Conservation (phyloP, 176 grass and related monocot species). For the Cenchrus fungigraminus region DNA sequence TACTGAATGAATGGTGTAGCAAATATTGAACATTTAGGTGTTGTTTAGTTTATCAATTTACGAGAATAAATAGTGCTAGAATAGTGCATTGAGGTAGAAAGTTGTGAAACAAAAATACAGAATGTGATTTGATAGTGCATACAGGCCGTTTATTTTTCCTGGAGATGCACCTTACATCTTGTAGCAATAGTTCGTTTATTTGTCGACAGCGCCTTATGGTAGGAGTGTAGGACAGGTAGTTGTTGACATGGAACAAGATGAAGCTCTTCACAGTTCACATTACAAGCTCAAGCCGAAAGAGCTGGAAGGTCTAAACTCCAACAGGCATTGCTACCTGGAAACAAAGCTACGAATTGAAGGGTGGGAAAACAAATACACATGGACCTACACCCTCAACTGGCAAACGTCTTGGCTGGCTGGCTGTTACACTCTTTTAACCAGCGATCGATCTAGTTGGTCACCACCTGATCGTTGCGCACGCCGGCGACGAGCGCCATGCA, state of each 20-base stretch:
- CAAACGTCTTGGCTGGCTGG: neutral
- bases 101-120: neutral
- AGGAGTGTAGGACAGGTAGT: no score
- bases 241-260: neutral
- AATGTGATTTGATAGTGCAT: no score
- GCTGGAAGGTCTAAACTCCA: neutral
- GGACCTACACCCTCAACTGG: neutral
- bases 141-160: no score
- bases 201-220: neutral
- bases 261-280: neutral
- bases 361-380: neutral
- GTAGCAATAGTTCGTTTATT: neutral
- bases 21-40: no score
- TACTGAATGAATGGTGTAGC: neutral
- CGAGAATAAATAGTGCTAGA: no score
- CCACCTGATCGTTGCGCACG: constrained; percentile 24
- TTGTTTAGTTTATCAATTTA: no score
- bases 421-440: neutral
- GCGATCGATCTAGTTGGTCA: constrained; percentile 21
- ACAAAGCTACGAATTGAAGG: neutral
- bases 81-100: no score
- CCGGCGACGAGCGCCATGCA: constrained; percentile 52
- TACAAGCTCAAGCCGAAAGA: neutral
- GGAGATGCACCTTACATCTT: no score
- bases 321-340: neutral